Base-by-base conservation (phyloP, 768 basidiomycete genomes). In the Leucocoprinus sp. region DNA sequence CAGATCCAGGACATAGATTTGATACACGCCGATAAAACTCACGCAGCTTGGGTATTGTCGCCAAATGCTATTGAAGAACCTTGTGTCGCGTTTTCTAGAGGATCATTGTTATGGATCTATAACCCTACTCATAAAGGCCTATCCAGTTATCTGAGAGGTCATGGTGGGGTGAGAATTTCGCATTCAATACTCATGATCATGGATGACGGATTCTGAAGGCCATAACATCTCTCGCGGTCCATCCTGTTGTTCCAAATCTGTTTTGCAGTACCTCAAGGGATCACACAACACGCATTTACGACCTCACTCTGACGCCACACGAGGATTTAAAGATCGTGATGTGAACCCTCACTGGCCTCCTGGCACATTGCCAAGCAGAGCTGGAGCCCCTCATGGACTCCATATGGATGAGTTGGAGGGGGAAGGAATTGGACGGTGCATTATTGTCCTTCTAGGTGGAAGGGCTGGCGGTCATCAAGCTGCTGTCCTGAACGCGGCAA, bases 251-350 rank as follows among this genome's bases (percentile, higher is more conserved):
- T 34, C 76, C 80, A 8, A 67, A 82, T 50, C 57, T 82, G 3
- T 70, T 85, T 50, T 80, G 79, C 53, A 84, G 82, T 1, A 85
- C 84, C 11, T 86, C 86, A 0, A 66, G 79, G 34, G 86, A 90
- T 58, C 76, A 75, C 53, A 75, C 84, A 0, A 70, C 78, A 4
- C 69, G 87, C 22, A 72, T 90, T 38, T 88, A 87, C 46, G 77
- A 87, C 55, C 67, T 88, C 3, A 64, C 64, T 14, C 57, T 64
- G 2, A 49, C 58, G 43, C 44, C 50, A 11, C 24, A 37, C 8
- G 34, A 8, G 41, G 50, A 19, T 36, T 21, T 11, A 47, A 51
- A 22, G 45, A 51, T 28, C 42, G 46, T 8, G 43, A 57, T 11
- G 50, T 49, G 19, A 83, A 88, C 53, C 77, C 77, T 5, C 68